Base-by-base conservation (phyloP, 202 grass and related monocot genomes). In the Zizania palustris region DNA sequence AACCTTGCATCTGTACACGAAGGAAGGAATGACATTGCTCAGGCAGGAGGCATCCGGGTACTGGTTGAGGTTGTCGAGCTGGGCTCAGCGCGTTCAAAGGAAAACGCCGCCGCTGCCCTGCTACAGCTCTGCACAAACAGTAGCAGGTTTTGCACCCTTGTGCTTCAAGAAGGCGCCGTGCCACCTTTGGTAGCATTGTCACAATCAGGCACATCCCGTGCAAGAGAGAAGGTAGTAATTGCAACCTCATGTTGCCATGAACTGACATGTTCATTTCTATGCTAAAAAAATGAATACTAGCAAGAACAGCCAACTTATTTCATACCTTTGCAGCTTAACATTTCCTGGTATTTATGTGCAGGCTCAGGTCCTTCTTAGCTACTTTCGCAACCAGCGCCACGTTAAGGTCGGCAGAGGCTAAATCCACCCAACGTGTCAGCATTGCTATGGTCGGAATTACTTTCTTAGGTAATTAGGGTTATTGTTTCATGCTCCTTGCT, bases 51-150 rank as follows among this genome's bases (percentile, higher is more conserved):
- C 18, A 92, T 96, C 48, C 87, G 82, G 11, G 33, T 86, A 49
- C 83, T 96, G 39, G 93, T 96, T 34, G 93, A 96, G 70, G 93
- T 96, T 39, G 93, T 96, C 8, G 93, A 96, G 67, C 82, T 96
- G 46, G 93, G 93, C 2, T 96, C 93, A 11, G 89, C 87, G 36
- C 79, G 87, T 67, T 87, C 87, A 5, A 96, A 92, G 77, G 93
- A 96, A 79, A 76, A 96, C 34, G 93, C 89, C 4, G 93, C 93
- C 0, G 89, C 93, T 22, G 93, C 93, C 35, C 69, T 96, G 76
- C 80, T 88, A 60, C 89, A 88, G 44, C 75, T 96, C 11, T 96
- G 93, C 80, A 92, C 83, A 33, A 90, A 92, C 81, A 86, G 83
- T 80, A 88, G 70, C 57, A 87, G 87, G 57, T 88, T 96, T 54